Percentiles rank a stretch among this genome's conserved stretches.
Conservation (phyloP, 805 yeast genomes). For the Wickerhamia fluorescens region DNA sequence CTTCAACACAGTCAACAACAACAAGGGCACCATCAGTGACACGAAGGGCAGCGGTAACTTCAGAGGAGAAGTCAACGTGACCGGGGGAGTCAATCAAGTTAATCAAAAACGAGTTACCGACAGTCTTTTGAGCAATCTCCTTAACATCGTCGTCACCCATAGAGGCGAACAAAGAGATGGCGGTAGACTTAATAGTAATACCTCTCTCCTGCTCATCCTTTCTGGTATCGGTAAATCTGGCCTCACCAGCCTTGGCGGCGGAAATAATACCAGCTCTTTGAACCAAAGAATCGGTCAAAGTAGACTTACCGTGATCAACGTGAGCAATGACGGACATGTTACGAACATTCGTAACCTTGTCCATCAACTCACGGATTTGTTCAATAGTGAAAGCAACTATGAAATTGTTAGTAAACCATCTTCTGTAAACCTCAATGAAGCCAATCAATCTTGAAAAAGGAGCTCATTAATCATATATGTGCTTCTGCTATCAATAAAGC, state of each 20-base stretch:
- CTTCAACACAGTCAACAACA: constrained; percentile 98
- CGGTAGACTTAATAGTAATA: constrained; percentile 98
- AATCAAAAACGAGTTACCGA: constrained; percentile 90
- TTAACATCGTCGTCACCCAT: constrained; percentile 79
- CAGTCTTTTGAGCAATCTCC: constrained; percentile 87
- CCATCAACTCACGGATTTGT: constrained; percentile 99
- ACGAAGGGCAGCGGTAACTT: constrained; percentile 99
- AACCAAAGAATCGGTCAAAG: constrained; percentile 97
- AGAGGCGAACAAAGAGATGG: constrained; percentile 91
- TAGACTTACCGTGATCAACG: constrained; percentile 99
- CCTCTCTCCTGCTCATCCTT: constrained; percentile 99
- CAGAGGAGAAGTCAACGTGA: constrained; percentile 99
- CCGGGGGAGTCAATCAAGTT: constrained; percentile 99
- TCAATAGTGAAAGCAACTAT: constrained; percentile 47
- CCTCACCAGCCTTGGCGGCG: constrained; percentile 99
- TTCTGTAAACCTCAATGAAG: background rate
- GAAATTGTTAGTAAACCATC: constrained; percentile 20
- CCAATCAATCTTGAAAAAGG: constrained; percentile 1
- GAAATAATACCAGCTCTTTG: constrained; percentile 99
- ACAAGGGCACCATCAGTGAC: constrained; percentile 99
- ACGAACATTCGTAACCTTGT: constrained; percentile 99
- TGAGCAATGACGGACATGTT: constrained; percentile 99
- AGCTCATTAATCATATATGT: no score
- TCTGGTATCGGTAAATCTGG: constrained; percentile 99
- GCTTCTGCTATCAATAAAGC: no score